Base-by-base conservation (phyloP, 129 eudicot species). In the Glebionis coronaria region DNA sequence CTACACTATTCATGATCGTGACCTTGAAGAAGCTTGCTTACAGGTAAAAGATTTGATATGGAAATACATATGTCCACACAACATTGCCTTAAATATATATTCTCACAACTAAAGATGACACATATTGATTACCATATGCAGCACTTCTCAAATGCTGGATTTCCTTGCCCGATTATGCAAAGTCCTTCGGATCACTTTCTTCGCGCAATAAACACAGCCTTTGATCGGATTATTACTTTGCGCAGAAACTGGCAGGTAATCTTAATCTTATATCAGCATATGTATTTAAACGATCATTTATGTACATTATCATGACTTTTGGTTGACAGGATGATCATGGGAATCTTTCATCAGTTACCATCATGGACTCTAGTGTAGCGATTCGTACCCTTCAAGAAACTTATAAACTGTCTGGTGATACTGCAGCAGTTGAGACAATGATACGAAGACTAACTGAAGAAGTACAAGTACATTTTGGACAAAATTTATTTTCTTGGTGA, bases 131-230 rank as follows among this genome's bases (percentile, higher is more conserved):
- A 13, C 74, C 28, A 27, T 59, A 29, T 81, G 88, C 52, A 88
- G 96, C 97, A 91, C 78, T 91, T 91, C 71, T 88, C 97, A 25
- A 91, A 91, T 83, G 97, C 97, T 45, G 96, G 97, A 79, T 91
- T 91, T 76, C 97, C 97, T 67, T 88, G 96, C 79, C 97, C 97
- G n/a, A 88, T 91, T 16, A 91, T 91, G 97, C 97, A 91, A 85
- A 88, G 97, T 78, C 97, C 97, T 23, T 85, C 96, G 3, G 97
- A 91, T 79, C 96, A 91, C 80, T 91, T 91, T 72, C 82, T 91
- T 63, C 95, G 97, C 35, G 97, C 97, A 19, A 91, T 88, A 72
- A 91, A 88, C 72, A 85, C 96, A 3, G 97, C 88, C 67, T 91
- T 91, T 56, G 97, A 91, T 73, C 79, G 94, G 70, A 91, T 91